Conservation (phyloP, 352 stramenopile genomes). For the Pythium scleroteichum region DNA sequence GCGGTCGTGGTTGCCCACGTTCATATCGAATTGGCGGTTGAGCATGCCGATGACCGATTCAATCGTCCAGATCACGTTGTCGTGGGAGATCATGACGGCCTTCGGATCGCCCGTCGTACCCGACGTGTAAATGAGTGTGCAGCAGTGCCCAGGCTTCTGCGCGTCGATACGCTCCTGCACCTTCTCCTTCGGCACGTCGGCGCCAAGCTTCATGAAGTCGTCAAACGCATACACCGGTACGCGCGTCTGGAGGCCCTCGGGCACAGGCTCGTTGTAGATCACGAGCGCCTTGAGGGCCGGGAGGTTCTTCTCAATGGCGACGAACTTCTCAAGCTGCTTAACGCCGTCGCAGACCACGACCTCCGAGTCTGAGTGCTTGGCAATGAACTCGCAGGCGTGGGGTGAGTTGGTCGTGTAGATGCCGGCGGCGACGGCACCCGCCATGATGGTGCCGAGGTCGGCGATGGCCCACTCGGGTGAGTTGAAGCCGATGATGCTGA, state of each 20-base stretch:
- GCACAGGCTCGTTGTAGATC: slow-evolving; percentile 87
- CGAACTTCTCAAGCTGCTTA: slow-evolving; percentile 94
- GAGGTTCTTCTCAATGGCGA: slow-evolving; percentile 83
- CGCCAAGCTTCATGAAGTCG: slow-evolving; percentile 78
- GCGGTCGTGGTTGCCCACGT: slow-evolving; percentile 67
- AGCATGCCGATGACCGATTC: slow-evolving; percentile 61
- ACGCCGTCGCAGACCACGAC: slow-evolving; percentile 93
- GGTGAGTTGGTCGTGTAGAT: slow-evolving; percentile 97
- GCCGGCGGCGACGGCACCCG: slow-evolving; percentile 89
- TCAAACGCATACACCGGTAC: slow-evolving; percentile 81
- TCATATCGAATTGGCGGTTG: slow-evolving; percentile 52
- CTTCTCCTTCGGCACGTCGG: slow-evolving; percentile 57
- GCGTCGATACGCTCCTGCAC: slow-evolving; percentile 74
- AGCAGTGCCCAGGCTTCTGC: slow-evolving; percentile 86
- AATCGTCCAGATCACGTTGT: slow-evolving; percentile 92
- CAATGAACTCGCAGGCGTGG: slow-evolving; percentile 92
- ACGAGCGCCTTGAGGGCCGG: slow-evolving; percentile 94
- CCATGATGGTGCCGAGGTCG: slow-evolving; percentile 92
- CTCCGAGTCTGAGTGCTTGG: slow-evolving; percentile 90
- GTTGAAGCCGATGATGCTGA: slow-evolving; percentile 92
- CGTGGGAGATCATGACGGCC: slow-evolving; percentile 96
- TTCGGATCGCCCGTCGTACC: slow-evolving; percentile 95
- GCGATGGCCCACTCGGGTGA: slow-evolving; percentile 93
- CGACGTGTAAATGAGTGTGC: slow-evolving; percentile 94
- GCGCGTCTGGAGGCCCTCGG: slow-evolving; percentile 59